Base-by-base conservation (phyloP, 2,329 filamentous ascomycete genomes). In the Erysiphe pulchra region DNA sequence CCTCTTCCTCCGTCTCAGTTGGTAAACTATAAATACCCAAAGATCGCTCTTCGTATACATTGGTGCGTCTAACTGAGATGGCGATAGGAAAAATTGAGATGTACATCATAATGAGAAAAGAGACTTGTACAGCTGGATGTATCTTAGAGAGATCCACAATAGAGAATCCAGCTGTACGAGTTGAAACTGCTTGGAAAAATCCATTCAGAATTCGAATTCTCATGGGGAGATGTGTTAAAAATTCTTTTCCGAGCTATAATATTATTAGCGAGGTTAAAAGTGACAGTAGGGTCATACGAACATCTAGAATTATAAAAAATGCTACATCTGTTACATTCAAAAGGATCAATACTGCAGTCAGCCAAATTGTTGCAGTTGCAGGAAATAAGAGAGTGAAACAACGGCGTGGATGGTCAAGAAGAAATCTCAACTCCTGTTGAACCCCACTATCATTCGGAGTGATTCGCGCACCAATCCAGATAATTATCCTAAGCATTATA, bases 31-130 rank as follows among this genome's bases (percentile, higher is more conserved):
- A 85, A 30, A 92, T 74, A 5, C 83, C 83, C 0, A 90, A 70
- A 0, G 77, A 83, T 52, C 78, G 82, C 58, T 95, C 87, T 61
- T 94, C 87, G 64, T 95, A 95, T 2, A 94, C 87, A 58, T 95
- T 95, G 48, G 87, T 94, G 51, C 82, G 71, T 45, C 87, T 84
- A 54, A 95, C 80, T 7, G 82, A 90, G 55, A 95, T 95, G 57
- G 90, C 87, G 54, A 95, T 92, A 5, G 87, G 87, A 54, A 93
- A 92, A 48, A 94, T 82, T 47, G 86, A 93, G 50, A 95, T 93
- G 61, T 95, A 95, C 90, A 95, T 95, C 90, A 95, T 95, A 61
- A 95, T 77, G 61, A 95, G 67, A 63, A 94, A 95, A 20, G 85
- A 83, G 13, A 92, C 84, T 55, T 93, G 86, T 47, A 94, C 83